A percentile compares a stretch with the other conserved stretches of the same genome.
Conservation (phyloP, 495 filamentous ascomycete genomes). For the Xanthoparmelia taractica region DNA sequence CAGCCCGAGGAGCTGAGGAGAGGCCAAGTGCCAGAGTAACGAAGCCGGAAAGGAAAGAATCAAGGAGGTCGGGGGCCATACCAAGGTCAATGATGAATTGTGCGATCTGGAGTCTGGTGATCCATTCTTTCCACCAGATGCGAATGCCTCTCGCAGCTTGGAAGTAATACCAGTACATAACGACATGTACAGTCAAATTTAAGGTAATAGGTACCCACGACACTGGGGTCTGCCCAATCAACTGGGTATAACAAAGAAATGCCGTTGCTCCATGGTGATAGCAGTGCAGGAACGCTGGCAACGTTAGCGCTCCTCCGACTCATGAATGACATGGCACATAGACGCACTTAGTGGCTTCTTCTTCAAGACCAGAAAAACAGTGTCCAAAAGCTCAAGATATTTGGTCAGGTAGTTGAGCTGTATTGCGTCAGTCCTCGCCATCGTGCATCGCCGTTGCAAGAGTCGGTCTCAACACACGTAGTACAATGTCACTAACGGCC, state of each 20-base stretch:
- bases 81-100: conserved; percentile 44
- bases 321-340: conserved; percentile 46
- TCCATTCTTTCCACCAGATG: conserved; percentile 90
- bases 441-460: background rate
- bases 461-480: conserved; percentile 50
- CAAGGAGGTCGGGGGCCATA: background rate
- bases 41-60: no score
- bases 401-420: conserved; percentile 81
- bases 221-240: conserved; percentile 69
- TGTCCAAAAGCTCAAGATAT: conserved; percentile 74
- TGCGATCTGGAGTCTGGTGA: conserved; percentile 75
- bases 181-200: conserved; percentile 65
- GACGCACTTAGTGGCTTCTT: conserved; percentile 56
- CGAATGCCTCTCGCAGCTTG: conserved; percentile 71
- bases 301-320: conserved; percentile 17
- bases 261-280: conserved; percentile 82
- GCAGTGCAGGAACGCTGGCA: conserved; percentile 71
- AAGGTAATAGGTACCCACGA: conserved; percentile 68
- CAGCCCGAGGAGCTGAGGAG: background rate
- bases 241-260: conserved; percentile 78
- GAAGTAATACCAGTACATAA: conserved; percentile 66
- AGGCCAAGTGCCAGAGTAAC: background rate
- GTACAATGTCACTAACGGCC: conserved; percentile 67
- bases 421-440: conserved; percentile 14
- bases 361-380: conserved; percentile 75